Conservation (phyloP, 345 rosid genomes). For the Geranium rotundifolium region DNA sequence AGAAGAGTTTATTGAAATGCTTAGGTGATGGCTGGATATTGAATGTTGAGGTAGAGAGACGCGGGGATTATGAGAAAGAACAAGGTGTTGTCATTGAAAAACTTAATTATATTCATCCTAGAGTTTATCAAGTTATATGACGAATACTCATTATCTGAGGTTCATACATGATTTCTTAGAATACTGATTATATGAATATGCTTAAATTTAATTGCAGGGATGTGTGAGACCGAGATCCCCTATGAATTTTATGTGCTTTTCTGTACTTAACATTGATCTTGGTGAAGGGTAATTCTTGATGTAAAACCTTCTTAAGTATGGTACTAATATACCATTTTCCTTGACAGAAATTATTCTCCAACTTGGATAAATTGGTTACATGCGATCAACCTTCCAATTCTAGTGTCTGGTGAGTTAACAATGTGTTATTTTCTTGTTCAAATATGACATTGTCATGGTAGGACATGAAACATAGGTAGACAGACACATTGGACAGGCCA, state of each 20-base stretch:
- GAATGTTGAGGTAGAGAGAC: neutral
- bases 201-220: no score
- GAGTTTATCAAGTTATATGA: neutral
- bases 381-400: slow-evolving; percentile 64
- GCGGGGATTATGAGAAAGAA: neutral
- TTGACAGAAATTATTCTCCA: slow-evolving; percentile 59
- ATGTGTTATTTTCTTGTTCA: neutral
- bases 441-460: slow-evolving; percentile 3
- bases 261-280: no score
- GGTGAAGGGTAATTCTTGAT: no score
- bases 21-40: neutral
- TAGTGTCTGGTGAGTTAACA: slow-evolving; percentile 50
- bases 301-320: slow-evolving; percentile 6
- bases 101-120: neutral
- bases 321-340: slow-evolving; percentile 1
- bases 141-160: neutral
- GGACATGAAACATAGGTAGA: neutral
- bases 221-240: no score
- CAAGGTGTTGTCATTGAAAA: neutral
- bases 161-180: neutral
- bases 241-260: no score
- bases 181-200: neutral
- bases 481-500: neutral
- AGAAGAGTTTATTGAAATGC: neutral
- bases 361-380: slow-evolving; percentile 70